phyloP scores from a whole-genome alignment of 2,329 filamentous ascomycete species.

The Alternaria brassicicola region DNA sequence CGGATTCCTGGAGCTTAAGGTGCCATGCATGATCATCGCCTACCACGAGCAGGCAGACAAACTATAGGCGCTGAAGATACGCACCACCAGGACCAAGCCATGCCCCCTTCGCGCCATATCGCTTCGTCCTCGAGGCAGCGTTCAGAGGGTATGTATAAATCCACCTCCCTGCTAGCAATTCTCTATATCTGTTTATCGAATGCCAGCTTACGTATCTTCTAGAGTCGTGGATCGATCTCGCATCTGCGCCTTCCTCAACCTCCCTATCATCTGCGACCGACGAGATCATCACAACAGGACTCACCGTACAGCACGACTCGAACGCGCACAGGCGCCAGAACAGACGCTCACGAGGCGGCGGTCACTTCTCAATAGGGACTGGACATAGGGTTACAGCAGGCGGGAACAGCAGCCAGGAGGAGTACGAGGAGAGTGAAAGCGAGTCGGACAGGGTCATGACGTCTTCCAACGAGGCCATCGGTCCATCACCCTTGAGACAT shows the following conservation, averaged over 20 bases:
- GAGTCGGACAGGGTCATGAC: slow-evolving; percentile 77
- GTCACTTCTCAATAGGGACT: slow-evolving; percentile 43
- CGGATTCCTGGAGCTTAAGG: neutral
- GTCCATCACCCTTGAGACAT: slow-evolving; percentile 43
- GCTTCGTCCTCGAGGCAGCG: slow-evolving; percentile 31
- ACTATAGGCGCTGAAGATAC: slow-evolving; percentile 23
- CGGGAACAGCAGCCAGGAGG: slow-evolving; percentile 85
- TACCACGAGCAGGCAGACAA: slow-evolving; percentile 30
- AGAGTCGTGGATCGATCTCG: slow-evolving; percentile 98
- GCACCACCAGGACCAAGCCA: slow-evolving; percentile 21
- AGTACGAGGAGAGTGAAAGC: slow-evolving; percentile 92
- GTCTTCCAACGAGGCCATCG: slow-evolving; percentile 66
- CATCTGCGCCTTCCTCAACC: slow-evolving; percentile 90
- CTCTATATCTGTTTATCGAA: neutral
- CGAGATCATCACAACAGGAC: slow-evolving; percentile 88
- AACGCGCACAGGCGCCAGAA: slow-evolving; percentile 65
- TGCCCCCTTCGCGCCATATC: slow-evolving; percentile 30
- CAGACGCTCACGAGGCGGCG: slow-evolving; percentile 46
- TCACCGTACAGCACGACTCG: slow-evolving; percentile 73
- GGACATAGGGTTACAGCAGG: slow-evolving; percentile 52
- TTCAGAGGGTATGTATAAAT: slow-evolving; percentile 40
- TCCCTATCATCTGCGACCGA: slow-evolving; percentile 84
- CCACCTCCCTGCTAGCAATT: neutral
- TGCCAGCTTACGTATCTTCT: slow-evolving; percentile 31
- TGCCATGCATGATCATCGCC: slow-evolving; percentile 38